Evolutionary conservation across 129 eudicot species (phyloP).

Genomic region (Centrapalus pauciflorus): DNA sequence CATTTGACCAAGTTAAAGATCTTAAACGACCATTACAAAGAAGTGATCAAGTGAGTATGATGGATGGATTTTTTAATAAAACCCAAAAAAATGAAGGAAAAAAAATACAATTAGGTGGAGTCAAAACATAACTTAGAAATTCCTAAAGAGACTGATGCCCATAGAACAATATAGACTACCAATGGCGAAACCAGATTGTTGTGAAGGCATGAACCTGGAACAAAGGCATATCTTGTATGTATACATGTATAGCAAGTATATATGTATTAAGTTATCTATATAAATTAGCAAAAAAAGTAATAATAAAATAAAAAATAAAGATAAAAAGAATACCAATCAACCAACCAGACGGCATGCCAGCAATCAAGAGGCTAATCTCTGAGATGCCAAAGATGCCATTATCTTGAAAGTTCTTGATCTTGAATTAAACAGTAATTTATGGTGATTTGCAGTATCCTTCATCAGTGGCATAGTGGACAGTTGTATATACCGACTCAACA

Average conservation of each 20-base stretch:
- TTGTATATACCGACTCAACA: conserved; percentile 1
- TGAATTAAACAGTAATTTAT: neutral
- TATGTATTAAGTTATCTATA: neutral
- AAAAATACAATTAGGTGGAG: too few relatives aligned
- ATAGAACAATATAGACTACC: too few relatives aligned
- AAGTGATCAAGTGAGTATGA: too few relatives aligned
- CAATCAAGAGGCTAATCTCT: neutral
- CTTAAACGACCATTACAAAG: too few relatives aligned
- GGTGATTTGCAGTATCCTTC: conserved; percentile 13
- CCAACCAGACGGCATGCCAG: neutral
- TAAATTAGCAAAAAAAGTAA: conserved; percentile 1
- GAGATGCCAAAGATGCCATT: conserved; percentile 16
- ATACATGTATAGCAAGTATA: conserved; percentile 12
- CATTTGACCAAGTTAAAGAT: too few relatives aligned
- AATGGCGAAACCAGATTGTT: neutral
- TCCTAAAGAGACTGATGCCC: too few relatives aligned
- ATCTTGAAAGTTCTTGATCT: conserved; percentile 15
- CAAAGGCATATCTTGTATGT: neutral
- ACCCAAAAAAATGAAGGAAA: too few relatives aligned
- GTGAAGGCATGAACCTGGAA: neutral
- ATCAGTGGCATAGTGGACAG: neutral
- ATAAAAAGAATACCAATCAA: conserved; percentile 2
- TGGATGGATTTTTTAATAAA: too few relatives aligned
- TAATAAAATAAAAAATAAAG: too few relatives aligned
- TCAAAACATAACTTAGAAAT: too few relatives aligned